A percentile compares a stretch with the other conserved stretches of the same genome.
Conservation (phyloP, 257 asterid genomes). For the Gentiana dahurica region DNA sequence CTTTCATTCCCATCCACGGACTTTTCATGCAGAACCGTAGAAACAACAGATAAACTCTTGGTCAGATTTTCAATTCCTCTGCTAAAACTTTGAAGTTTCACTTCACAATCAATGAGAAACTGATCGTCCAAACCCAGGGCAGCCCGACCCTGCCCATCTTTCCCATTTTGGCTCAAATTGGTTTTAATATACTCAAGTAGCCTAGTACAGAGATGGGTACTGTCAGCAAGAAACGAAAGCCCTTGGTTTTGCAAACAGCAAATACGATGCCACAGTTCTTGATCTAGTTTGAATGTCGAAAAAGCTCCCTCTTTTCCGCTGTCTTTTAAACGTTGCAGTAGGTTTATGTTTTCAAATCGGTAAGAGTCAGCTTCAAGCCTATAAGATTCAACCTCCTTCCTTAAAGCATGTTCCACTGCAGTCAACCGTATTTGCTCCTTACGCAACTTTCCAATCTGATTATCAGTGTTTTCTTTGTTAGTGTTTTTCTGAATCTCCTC, state of each 20-base stretch:
- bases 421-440: constrained; percentile 77
- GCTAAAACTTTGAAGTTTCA: constrained; percentile 76
- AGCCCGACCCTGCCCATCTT: constrained; percentile 20
- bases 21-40: constrained; percentile 44
- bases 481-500: constrained; percentile 63
- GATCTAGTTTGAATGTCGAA: constrained; percentile 74
- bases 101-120: constrained; percentile 71
- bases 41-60: constrained; percentile 41
- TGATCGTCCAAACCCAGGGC: constrained; percentile 38
- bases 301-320: constrained; percentile 49
- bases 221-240: constrained; percentile 55
- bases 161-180: constrained; percentile 23
- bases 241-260: constrained; percentile 68
- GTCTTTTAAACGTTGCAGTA: constrained; percentile 64
- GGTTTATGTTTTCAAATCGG: constrained; percentile 75
- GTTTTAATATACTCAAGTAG: constrained; percentile 51
- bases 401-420: constrained; percentile 72
- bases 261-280: constrained; percentile 61
- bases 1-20: constrained; percentile 29
- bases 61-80: constrained; percentile 60
- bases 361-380: constrained; percentile 67
- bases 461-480: constrained; percentile 36
- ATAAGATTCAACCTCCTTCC: constrained; percentile 85
- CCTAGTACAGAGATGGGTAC: constrained; percentile 63
- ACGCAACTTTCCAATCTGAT: constrained; percentile 49